Base-by-base conservation (phyloP, 805 yeast species). In the Candida lessepsii region DNA sequence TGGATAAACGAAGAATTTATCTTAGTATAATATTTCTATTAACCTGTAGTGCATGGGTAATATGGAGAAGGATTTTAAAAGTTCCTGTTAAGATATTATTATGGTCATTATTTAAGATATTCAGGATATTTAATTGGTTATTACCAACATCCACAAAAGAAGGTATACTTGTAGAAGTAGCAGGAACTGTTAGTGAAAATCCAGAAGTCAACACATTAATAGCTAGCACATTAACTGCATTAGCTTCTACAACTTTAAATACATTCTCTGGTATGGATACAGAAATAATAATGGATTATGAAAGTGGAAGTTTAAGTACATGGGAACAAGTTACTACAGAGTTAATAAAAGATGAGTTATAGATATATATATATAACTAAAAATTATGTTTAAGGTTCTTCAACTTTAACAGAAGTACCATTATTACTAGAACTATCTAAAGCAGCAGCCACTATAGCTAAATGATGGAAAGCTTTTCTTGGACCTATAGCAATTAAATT, bases 371-470 rank as follows among this genome's bases (percentile, higher is more conserved):
- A 14, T 5, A n/a, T n/a, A 10, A 5, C 14, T 5, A 25, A n/a
- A 10, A 25, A 6, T 9, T n/a, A 8, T 25, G 28, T 5, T 29
- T 37, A 42, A n/a, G 45, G 42, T 19, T 37, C 24, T 51, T 71
- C 78, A 24, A 80, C 76, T 37, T 56, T 61, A 20, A 78, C 76
- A 33, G 71, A 58, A 37, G 63, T 59, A 53, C 86, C 86, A 41
- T 72, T 66, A 24, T 71, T 61, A 13, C 65, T 51, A 27, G 87
- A 77, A 43, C 93, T 82, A 49, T 83, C 82, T 26, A 91, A 64
- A 44, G 86, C 85, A 19, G 96, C 98, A 41, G 79, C 96, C 42
- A 91, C 79, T 51, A 87, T 76, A 5, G 96, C 96, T 60, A 90
- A 78, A 62, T 91, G 98, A 63, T 90, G 96, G 80, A 85, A 90